Evolutionary conservation across 768 basidiomycete genomes (phyloP).

Genomic region (Hirschioporus abietinus): DNA sequence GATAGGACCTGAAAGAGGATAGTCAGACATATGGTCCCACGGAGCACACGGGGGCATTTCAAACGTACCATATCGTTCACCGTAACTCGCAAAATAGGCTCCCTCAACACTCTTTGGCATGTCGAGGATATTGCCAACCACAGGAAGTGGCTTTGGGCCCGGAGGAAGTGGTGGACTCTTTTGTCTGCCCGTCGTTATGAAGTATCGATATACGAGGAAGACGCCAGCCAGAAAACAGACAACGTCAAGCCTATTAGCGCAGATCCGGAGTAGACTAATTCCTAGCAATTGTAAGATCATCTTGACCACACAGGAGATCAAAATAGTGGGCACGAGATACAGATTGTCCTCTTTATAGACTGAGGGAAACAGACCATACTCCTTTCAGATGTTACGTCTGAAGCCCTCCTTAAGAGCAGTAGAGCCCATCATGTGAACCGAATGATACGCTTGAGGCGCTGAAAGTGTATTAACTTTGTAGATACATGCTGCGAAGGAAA

Average conservation of each 20-base stretch:
- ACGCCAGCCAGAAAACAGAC: neutral
- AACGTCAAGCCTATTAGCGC: neutral
- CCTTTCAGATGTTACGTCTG: too few relatives aligned
- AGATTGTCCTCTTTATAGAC: too few relatives aligned
- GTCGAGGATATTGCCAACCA: constrained; percentile 23
- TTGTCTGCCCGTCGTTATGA: neutral
- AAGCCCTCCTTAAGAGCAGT: too few relatives aligned
- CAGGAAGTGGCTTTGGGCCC: constrained; percentile 20
- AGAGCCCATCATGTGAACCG: too few relatives aligned
- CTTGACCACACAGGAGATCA: too few relatives aligned
- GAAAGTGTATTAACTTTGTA: too few relatives aligned
- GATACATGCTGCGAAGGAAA: too few relatives aligned
- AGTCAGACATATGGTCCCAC: neutral
- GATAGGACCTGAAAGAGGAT: neutral
- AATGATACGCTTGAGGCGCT: too few relatives aligned
- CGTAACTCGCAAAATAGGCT: constrained; percentile 57
- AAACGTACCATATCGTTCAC: constrained; percentile 53
- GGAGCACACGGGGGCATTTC: neutral
- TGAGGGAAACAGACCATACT: too few relatives aligned
- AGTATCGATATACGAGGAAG: neutral
- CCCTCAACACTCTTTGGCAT: constrained; percentile 51
- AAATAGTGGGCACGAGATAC: too few relatives aligned
- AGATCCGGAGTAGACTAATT: too few relatives aligned
- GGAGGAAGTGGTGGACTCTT: constrained; percentile 20
- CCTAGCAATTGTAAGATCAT: too few relatives aligned